Evolutionary conservation across 345 rosid species (phyloP), one percentile per base, ranked within the genome.

Genomic region (Eutrema japonicum): DNA sequence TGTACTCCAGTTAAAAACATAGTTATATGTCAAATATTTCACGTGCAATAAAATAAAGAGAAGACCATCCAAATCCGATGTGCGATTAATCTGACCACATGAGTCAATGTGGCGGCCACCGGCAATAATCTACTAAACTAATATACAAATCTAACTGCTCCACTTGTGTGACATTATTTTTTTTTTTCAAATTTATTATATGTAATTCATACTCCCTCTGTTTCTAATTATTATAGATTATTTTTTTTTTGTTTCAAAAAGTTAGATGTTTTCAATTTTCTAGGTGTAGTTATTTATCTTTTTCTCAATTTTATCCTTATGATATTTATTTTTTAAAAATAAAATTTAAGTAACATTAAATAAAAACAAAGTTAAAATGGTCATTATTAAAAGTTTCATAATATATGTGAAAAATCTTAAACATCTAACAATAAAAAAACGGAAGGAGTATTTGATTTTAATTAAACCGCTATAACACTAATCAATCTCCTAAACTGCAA

Each of bases 51-150:
- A 51, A 51, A 70, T 22, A 68, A 38, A 69, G 58, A 46, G 22
- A 61, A 52, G 68, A 72, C 63, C 43, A 35, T 75, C 73, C 63
- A 13, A 68, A 63, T 45, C 59, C 48, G 10, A 64, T 7, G 64
- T 52, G 48, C 46, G 41, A 75, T 18, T 9, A 29, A 3, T 62
- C 53, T 62, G 79, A 76, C 79, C 59, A 53, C 27, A 70, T 16
- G 75, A 48, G 75, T 76, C 75, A 76, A 64, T 56, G 66, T 55
- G 79, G 75, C 79, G 75, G 79, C 79, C 75, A 55, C 61, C 32
- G 57, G 74, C 51, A 37, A 74, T 13, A 32, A 37, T 1, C 2
- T 37, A 54, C 35, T 11, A 57, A 51, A 68, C 42, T 59, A 41
- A 26, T 57, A 13, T 32, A 57, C 14, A 57, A 58, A 59, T 40